These are phyloP conservation scores for Knufia fluminis DNA, from an alignment of 2,329 filamentous ascomycete genomes.

Conservation along the genomic window DNA sequence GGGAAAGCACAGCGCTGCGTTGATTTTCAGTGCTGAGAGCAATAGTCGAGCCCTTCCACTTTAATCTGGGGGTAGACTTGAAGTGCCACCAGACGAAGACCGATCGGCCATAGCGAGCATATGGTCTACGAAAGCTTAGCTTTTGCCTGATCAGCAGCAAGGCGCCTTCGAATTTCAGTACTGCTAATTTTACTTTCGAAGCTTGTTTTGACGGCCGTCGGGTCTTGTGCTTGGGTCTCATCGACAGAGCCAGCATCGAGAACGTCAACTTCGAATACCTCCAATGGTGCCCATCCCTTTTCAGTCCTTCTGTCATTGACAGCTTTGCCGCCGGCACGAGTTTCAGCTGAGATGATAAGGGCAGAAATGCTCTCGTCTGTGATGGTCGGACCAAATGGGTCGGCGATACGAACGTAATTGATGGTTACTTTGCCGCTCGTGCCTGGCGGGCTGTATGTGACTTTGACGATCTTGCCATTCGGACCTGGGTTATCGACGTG, in stretches of 20 bases:
- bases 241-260: slow-evolving; percentile 48
- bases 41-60: too few species aligned
- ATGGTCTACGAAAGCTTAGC: neutral
- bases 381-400: slow-evolving; percentile 84
- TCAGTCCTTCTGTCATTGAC: slow-evolving; percentile 76
- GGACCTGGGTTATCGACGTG: slow-evolving; percentile 29
- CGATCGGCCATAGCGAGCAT: too few species aligned
- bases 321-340: slow-evolving; percentile 67
- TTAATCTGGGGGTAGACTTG: too few species aligned
- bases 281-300: slow-evolving; percentile 65
- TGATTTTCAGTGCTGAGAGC: too few species aligned
- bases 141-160: slow-evolving; percentile 4
- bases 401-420: slow-evolving; percentile 74
- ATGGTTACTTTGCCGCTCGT: slow-evolving; percentile 53
- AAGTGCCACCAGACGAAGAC: too few species aligned
- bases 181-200: slow-evolving; percentile 87
- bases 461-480: slow-evolving; percentile 31
- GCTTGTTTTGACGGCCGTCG: slow-evolving; percentile 40
- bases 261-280: slow-evolving; percentile 83
- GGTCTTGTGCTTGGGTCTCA: slow-evolving; percentile 42
- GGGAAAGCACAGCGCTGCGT: too few species aligned
- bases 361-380: slow-evolving; percentile 69
- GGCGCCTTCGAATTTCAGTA: slow-evolving; percentile 62
- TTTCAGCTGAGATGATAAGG: slow-evolving; percentile 81
- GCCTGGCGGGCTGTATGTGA: slow-evolving; percentile 13